Base-by-base conservation (phyloP, 2,329 filamentous ascomycete species). In the Polytolypa hystricis region DNA sequence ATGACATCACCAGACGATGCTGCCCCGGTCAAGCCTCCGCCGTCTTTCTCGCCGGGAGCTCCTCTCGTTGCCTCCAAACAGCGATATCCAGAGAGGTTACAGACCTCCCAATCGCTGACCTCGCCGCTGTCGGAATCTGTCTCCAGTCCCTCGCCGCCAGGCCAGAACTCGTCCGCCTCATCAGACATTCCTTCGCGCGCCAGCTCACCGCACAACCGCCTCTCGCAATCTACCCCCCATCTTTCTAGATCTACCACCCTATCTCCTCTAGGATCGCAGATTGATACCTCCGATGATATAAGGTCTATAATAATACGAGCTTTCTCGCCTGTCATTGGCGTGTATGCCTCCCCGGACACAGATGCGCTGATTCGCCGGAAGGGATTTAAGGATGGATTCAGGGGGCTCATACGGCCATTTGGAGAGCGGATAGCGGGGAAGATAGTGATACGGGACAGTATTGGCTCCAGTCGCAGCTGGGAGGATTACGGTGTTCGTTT, bases 401-500 rank as follows among this genome's bases (percentile, higher is more conserved):
- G 86, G 67, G 83, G 93, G 57, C 65, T 98, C 16, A 64, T 98
- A 38, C 71, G 89, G 34, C 89, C 91, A 0, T 98, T 93, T 63
- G 91, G 91, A 19, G 91, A 98, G 61, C 74, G 71, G 11, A 73
- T 96, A 1, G 75, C 81, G 33, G 91, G 91, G 19, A 93, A 91
- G 53, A 81, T 98, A 35, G 83, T 83, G 3, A 80, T 96, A 38
- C 71, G 91, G 49, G 91, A 98, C 60, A 95, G 87, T 54, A 78
- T 84, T 47, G 89, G 91, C 6, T 75, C 80, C 29, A 87, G 85
- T 54, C 77, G 77, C 53, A 74, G 76, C 26, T 89, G 82, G 65
- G 89, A 95, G 38, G 86, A 96, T 56, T 98, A 86, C 59, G 81
- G 84, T 1, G 73, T 98, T 40, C 80, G 85, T 38, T 95, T 98